Base-by-base conservation (phyloP, 352 stramenopile genomes). In the Pythium myriotylum region DNA sequence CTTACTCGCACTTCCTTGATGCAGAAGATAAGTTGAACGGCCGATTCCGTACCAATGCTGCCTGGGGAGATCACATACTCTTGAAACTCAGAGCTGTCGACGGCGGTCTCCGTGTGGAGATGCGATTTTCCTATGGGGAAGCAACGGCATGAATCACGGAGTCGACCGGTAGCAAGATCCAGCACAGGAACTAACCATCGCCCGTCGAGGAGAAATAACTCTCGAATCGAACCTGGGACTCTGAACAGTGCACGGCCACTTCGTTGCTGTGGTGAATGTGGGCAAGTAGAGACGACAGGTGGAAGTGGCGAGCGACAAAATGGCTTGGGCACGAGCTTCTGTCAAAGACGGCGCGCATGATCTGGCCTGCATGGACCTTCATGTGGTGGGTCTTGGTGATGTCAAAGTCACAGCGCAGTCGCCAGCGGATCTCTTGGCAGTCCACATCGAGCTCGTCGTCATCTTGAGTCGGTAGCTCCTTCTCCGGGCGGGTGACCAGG, bases 351-450 rank as follows among this genome's bases (percentile, higher is more conserved):
- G 84, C 77, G 51, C 84, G 81, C 83, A 95, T 84, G 56, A 89
- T 78, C 65, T 91, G 77, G 48, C 77, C 85, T n/a, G 72, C 53
- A 58, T 88, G 81, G 35, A 92, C 81, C 51, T 91, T 89, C 73
- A 93, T 92, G 56, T 79, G 72, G 61, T 95, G 84, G 20, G 83
- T 92, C 75, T 95, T 95, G 29, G 84, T 91, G 68, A 95, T 88
- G 55, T 89, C 81, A n/a, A 88, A 89, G 68, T 93, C 86, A 66
- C 86, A 95, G 40, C 69, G 62, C 53, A 95, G 66, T 0, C 67
- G 67, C 82, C 85, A 95, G 46, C 67, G 69, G 47, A 95, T 64
- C 67, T 91, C 77, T 37, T 79, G 65, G 48, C 78, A 90, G 58
- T 90, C 79, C 17, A 86, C 37, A 19, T 89, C 80, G 23, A 84